Conservation (phyloP, 164 flowering plant species). For the Amborella trichopoda region DNA sequence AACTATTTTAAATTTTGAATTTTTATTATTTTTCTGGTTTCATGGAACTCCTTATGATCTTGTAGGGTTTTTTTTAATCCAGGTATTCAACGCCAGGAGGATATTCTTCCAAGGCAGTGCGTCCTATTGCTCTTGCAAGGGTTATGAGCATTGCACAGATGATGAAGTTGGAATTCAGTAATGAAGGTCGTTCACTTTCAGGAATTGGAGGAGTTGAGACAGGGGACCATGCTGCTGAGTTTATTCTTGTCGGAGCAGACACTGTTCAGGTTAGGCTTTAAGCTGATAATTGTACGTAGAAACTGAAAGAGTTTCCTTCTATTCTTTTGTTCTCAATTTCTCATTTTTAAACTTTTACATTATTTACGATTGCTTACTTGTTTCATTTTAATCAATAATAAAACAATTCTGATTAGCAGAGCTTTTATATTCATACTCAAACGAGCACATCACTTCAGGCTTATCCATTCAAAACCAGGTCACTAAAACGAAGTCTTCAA, state of each 20-base stretch:
- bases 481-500: too few species aligned
- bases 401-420: too few species aligned
- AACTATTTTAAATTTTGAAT: not conserved
- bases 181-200: constrained; percentile 58
- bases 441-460: too few species aligned
- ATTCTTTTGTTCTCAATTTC: too few species aligned
- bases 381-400: too few species aligned
- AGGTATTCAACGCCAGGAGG: constrained; percentile 99
- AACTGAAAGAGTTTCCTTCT: too few species aligned
- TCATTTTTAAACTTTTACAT: too few species aligned
- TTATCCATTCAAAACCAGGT: too few species aligned
- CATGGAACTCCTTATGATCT: not conserved
- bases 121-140: constrained; percentile 94
- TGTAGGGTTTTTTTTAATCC: constrained; percentile 6
- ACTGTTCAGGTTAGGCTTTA: constrained; percentile 83
- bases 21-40: not conserved
- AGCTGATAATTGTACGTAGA: too few species aligned
- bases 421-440: too few species aligned
- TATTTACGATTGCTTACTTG: too few species aligned
- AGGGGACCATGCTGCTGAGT: constrained; percentile 95
- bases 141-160: constrained; percentile 92
- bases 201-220: constrained; percentile 98
- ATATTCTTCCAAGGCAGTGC: constrained; percentile 91
- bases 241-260: constrained; percentile 94
- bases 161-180: constrained; percentile 73